A percentile compares a stretch with the other conserved stretches of the same genome.
Conservation (phyloP, 805 yeast genomes). For the Tetrapisispora fleetii region DNA sequence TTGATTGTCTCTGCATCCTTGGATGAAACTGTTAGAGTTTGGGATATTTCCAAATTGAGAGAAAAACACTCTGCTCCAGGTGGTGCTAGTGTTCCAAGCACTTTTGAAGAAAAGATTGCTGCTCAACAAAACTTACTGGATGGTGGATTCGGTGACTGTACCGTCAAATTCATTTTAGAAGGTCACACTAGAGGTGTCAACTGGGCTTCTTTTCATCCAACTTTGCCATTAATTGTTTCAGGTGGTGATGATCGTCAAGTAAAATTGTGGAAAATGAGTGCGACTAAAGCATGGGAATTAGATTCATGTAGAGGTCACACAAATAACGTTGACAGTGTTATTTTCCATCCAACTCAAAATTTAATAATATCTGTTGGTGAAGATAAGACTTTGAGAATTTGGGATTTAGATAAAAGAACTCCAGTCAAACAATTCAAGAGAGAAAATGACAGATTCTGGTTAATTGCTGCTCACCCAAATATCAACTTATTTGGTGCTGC, state of each 20-base stretch:
- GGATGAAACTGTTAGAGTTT: conserved; percentile 97
- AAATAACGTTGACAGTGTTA: conserved; percentile 77
- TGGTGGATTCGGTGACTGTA: conserved; percentile 92
- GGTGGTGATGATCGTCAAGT: conserved; percentile 95
- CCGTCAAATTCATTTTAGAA: conserved; percentile 89
- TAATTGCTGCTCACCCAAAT: conserved; percentile 76
- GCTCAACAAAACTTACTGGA: conserved; percentile 66
- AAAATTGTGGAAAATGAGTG: conserved; percentile 95
- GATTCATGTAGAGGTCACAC: conserved; percentile 98
- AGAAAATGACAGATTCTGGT: conserved; percentile 92
- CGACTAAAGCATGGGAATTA: conserved; percentile 97
- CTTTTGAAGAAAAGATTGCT: conserved; percentile 35
- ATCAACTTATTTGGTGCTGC: conserved; percentile 93
- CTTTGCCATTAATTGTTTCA: conserved; percentile 85
- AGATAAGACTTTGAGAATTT: conserved; percentile 89
- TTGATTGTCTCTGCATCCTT: conserved; percentile 89
- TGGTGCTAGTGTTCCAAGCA: conserved; percentile 14
- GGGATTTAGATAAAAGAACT: conserved; percentile 92
- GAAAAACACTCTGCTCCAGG: conserved; percentile 89
- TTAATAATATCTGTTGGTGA: conserved; percentile 88
- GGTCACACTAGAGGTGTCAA: conserved; percentile 98
- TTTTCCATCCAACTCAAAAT: conserved; percentile 91
- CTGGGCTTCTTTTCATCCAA: conserved; percentile 98
- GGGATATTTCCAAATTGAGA: conserved; percentile 95
- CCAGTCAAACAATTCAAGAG: conserved; percentile 91